Evolutionary conservation across 768 basidiomycete genomes (phyloP).

Genomic region (Agaricus sinodeliciosus): DNA sequence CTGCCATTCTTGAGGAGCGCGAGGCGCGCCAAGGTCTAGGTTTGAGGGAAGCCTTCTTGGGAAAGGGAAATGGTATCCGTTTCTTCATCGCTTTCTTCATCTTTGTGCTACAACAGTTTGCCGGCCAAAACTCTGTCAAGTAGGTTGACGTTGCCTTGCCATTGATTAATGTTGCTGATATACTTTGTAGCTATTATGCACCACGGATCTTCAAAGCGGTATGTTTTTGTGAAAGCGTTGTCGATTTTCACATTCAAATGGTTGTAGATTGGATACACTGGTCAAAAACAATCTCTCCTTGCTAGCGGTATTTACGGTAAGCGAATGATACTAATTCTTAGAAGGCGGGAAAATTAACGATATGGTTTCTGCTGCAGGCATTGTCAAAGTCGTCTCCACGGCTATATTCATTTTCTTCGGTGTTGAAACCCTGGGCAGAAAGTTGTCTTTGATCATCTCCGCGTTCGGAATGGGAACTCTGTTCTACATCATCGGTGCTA

Average conservation of each 20-base stretch:
- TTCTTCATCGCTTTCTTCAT: conserved; percentile 82
- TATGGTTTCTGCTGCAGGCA: conserved; percentile 17
- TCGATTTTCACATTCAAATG: background rate
- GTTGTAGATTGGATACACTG: conserved; percentile 57
- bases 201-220: conserved; percentile 69
- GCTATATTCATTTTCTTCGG: conserved; percentile 59
- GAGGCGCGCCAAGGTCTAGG: conserved; percentile 60
- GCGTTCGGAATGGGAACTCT: conserved; percentile 72
- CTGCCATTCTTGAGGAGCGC: conserved; percentile 69
- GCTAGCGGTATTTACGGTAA: conserved; percentile 64
- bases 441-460: conserved; percentile 63
- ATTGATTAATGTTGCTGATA: background rate
- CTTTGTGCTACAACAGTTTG: conserved; percentile 79
- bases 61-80: conserved; percentile 75
- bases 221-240: conserved; percentile 15
- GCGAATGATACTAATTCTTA: background rate
- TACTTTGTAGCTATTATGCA: conserved; percentile 49
- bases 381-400: conserved; percentile 66
- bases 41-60: conserved; percentile 64
- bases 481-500: conserved; percentile 81
- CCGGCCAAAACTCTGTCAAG: conserved; percentile 77
- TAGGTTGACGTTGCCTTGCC: conserved; percentile 11
- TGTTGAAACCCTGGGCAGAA: conserved; percentile 65
- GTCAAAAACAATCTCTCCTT: conserved; percentile 51
- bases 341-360: background rate